Evolutionary conservation across 495 filamentous ascomycete genomes (phyloP).

Genomic region (Podospora anserina): DNA sequence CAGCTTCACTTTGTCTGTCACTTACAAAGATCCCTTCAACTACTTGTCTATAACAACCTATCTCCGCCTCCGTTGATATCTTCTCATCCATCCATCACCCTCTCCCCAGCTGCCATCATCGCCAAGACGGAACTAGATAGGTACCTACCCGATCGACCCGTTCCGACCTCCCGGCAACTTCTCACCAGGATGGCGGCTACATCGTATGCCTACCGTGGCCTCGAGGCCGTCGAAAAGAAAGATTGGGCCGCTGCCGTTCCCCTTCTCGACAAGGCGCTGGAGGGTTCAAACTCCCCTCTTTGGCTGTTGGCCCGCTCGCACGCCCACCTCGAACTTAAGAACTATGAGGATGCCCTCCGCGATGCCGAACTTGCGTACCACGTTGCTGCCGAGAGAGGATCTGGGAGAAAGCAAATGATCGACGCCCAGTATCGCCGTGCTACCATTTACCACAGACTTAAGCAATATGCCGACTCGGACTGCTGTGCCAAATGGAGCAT

Average conservation of each 20-base stretch:
- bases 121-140: not conserved
- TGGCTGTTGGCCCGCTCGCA: slow-evolving; percentile 89
- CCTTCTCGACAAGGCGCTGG: slow-evolving; percentile 74
- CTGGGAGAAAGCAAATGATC: slow-evolving; percentile 65
- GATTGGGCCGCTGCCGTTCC: slow-evolving; percentile 66
- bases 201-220: slow-evolving; percentile 36
- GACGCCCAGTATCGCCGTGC: slow-evolving; percentile 78
- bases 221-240: slow-evolving; percentile 58
- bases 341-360: slow-evolving; percentile 57
- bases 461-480: slow-evolving; percentile 70
- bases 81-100: too few species aligned
- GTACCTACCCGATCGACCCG: not conserved
- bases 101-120: too few species aligned
- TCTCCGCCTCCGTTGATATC: too few species aligned
- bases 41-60: too few species aligned
- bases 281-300: slow-evolving; percentile 62
- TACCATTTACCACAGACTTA: slow-evolving; percentile 67
- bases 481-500: slow-evolving; percentile 67
- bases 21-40: too few species aligned
- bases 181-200: slow-evolving; percentile 29
- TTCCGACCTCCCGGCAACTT: not conserved
- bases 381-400: slow-evolving; percentile 64
- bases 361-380: slow-evolving; percentile 79
- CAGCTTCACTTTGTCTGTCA: not conserved
- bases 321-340: slow-evolving; percentile 64